Evolutionary conservation across 176 grass and related monocot species (phyloP).

Genomic region (Triticum turgidum): DNA sequence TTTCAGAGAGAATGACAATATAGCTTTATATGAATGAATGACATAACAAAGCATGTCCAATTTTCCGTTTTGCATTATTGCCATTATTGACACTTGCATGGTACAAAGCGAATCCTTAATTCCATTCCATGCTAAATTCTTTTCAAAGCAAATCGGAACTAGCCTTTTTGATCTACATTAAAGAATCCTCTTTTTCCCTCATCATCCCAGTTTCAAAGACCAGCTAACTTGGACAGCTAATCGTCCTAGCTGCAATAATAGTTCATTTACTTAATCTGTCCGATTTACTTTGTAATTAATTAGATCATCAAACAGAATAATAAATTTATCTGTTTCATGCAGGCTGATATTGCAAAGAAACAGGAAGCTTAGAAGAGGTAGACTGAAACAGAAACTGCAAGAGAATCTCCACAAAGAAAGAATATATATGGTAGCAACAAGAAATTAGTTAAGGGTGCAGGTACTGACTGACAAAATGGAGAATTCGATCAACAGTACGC

Average conservation of each 20-base stretch:
- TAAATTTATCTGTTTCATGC: not conserved
- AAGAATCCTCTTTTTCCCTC: slow-evolving; percentile 15
- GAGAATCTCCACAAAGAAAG: not conserved
- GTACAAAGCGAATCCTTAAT: slow-evolving; percentile 11
- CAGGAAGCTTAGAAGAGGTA: not conserved
- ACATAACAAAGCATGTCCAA: not conserved
- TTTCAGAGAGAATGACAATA: not conserved
- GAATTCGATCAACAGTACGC: not conserved
- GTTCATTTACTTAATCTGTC: not conserved
- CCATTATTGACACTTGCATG: not conserved
- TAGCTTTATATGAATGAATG: not conserved
- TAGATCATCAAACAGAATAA: slow-evolving; percentile 6
- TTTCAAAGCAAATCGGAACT: slow-evolving; percentile 17
- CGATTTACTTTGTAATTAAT: not conserved
- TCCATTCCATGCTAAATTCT: not conserved
- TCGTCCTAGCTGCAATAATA: not conserved
- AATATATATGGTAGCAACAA: not conserved
- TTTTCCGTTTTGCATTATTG: slow-evolving; percentile 12
- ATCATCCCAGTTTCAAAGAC: not conserved
- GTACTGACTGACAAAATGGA: not conserved
- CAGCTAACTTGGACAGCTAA: slow-evolving; percentile 23
- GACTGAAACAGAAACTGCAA: not conserved
- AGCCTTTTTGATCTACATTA: slow-evolving; percentile 27
- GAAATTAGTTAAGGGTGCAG: not conserved
- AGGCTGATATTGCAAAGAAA: slow-evolving; percentile 1